Conservation (phyloP, 768 basidiomycete species). For the Pleurotus tuber-regium region DNA sequence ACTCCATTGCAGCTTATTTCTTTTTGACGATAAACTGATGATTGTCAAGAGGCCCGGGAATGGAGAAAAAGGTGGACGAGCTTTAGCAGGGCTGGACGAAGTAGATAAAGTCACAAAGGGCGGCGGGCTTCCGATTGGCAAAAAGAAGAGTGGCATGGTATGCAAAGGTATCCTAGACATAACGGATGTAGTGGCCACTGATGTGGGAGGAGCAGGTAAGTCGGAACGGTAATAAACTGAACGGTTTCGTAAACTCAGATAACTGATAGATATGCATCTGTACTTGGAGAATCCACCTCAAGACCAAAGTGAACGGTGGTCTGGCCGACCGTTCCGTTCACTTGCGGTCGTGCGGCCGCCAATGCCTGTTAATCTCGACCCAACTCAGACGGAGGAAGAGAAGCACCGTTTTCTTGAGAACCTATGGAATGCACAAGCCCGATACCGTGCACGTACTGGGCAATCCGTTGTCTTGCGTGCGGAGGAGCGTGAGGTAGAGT, state of each 20-base stretch:
- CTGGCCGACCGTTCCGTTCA: conserved; percentile 80
- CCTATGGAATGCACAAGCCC: conserved; percentile 86
- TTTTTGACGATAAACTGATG: conserved; percentile 93
- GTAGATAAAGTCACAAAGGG: conserved; percentile 69
- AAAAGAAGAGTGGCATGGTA: conserved; percentile 78
- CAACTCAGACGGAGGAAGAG: conserved; percentile 56
- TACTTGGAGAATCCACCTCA: conserved; percentile 81
- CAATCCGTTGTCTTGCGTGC: conserved; percentile 72
- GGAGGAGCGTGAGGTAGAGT: conserved; percentile 76
- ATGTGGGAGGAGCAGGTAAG: conserved; percentile 83
- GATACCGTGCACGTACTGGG: conserved; percentile 66
- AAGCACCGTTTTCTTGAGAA: conserved; percentile 87
- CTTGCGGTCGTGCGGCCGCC: conserved; percentile 79
- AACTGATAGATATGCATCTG: conserved; percentile 72
- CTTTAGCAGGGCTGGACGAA: conserved; percentile 74
- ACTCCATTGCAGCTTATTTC: conserved; percentile 84
- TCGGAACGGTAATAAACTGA: neutral
- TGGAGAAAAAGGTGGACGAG: conserved; percentile 71
- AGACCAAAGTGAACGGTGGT: conserved; percentile 86
- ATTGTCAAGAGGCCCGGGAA: conserved; percentile 83
- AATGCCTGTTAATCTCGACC: conserved; percentile 61
- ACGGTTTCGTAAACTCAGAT: neutral
- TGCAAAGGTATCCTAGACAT: conserved; percentile 87
- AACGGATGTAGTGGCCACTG: conserved; percentile 79
- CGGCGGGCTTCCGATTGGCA: conserved; percentile 56